Conservation (phyloP, 169 alveolate species). For the Eimeria acervulina region DNA sequence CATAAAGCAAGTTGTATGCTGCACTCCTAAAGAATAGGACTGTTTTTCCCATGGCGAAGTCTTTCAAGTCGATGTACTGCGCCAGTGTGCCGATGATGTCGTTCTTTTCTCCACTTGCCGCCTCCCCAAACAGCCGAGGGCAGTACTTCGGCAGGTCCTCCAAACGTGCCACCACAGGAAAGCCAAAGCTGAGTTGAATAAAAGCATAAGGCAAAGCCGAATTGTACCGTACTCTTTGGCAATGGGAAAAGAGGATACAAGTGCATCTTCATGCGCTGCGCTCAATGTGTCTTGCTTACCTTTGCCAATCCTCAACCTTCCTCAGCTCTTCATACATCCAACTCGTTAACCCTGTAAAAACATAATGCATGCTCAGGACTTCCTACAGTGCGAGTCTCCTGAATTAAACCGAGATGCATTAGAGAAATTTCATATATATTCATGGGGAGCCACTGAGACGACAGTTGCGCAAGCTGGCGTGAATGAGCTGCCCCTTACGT, state of each 20-base stretch:
- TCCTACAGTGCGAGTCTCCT: background rate
- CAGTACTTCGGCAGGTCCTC: slow-evolving; percentile 61
- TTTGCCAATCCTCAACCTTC: slow-evolving; percentile 60
- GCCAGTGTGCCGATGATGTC: background rate
- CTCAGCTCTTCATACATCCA: slow-evolving; percentile 50
- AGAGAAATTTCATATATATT: background rate
- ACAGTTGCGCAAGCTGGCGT: background rate
- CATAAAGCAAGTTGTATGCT: slow-evolving; percentile 53
- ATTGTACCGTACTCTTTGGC: background rate
- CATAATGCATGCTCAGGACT: background rate
- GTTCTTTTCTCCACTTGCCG: background rate
- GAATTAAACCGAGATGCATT: background rate
- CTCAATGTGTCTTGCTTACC: background rate
- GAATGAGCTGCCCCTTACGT: background rate
- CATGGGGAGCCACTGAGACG: background rate
- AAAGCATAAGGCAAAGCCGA: background rate
- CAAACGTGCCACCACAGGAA: slow-evolving; percentile 66
- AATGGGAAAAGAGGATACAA: background rate
- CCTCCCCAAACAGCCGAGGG: slow-evolving; percentile 27
- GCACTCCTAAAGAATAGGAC: slow-evolving; percentile 11
- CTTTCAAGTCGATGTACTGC: slow-evolving; percentile 8
- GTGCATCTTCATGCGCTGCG: background rate
- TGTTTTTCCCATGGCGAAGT: slow-evolving; percentile 11
- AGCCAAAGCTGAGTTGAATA: slow-evolving; percentile 51
- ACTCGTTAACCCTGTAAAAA: background rate